A percentile compares a stretch with the other conserved stretches of the same genome.
phyloP scores from a whole-genome alignment of 2,329 filamentous ascomycete genomes.

The Magnaporthales sp. region DNA sequence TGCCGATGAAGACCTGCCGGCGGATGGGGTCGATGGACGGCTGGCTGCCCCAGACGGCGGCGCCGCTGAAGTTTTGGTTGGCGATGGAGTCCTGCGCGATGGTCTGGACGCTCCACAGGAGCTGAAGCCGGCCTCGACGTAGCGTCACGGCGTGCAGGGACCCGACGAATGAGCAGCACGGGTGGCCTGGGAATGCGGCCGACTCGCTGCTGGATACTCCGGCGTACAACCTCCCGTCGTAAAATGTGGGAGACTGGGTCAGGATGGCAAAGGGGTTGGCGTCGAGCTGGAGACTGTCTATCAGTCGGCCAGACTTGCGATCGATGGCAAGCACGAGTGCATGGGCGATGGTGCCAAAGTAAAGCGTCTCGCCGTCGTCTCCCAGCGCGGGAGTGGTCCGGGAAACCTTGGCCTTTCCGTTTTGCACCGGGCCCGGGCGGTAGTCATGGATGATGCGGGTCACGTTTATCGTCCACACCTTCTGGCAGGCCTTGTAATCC shows the following conservation, averaged over 20 bases:
- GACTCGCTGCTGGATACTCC: constrained; percentile 20
- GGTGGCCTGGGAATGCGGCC: constrained; percentile 12
- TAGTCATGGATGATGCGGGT: constrained; percentile 14
- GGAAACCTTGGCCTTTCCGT: constrained; percentile 6
- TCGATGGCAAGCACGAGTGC: constrained; percentile 20
- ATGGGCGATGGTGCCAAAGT: constrained; percentile 18
- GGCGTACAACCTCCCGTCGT: constrained; percentile 17
- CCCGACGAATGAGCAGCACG: constrained; percentile 22
- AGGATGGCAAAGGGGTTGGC: constrained; percentile 17
- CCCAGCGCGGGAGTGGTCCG: constrained; percentile 13
- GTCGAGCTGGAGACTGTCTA: constrained; percentile 16
- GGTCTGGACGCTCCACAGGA: constrained; percentile 14
- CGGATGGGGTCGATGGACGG: constrained; percentile 19
- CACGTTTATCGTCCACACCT: constrained; percentile 20
- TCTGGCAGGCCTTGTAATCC: constrained; percentile 18
- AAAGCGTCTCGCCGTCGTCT: constrained; percentile 17
- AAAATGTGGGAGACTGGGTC: constrained; percentile 19
- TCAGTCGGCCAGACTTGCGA: constrained; percentile 11
- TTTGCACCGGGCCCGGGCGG: background rate
- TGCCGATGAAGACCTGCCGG: constrained; percentile 19
- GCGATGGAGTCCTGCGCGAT: constrained; percentile 9
- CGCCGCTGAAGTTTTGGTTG: constrained; percentile 13
- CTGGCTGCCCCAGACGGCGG: constrained; percentile 21
- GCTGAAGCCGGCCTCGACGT: constrained; percentile 11
- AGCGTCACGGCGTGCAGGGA: constrained; percentile 15